Evolutionary conservation across 2,329 filamentous ascomycete species (phyloP).

Genomic region (Alternaria sp.): DNA sequence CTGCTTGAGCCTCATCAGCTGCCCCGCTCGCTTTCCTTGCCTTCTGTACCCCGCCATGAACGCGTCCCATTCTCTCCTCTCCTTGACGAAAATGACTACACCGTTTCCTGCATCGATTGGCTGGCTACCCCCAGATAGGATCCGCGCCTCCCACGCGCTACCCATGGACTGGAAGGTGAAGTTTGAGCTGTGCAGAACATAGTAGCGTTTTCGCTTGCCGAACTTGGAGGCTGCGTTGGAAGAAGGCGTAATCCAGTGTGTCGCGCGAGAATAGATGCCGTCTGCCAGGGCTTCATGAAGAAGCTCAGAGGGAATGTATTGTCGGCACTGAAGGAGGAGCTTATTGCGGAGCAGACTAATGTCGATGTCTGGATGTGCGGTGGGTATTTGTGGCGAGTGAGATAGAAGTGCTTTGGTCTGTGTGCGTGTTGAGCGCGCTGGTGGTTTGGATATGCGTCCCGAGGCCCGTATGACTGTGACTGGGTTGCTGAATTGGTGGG

Average conservation of each 20-base stretch:
- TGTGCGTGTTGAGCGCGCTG: conserved; percentile 31
- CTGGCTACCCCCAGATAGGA: conserved; percentile 28
- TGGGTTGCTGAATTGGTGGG: conserved; percentile 31
- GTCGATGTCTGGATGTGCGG: conserved; percentile 37
- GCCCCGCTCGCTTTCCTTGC: conserved; percentile 32
- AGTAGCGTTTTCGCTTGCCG: conserved; percentile 36
- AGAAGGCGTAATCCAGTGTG: conserved; percentile 35
- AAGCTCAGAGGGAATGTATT: conserved; percentile 26
- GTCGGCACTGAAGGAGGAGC: conserved; percentile 35
- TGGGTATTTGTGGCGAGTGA: conserved; percentile 34
- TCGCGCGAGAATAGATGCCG: conserved; percentile 35
- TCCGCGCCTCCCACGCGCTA: conserved; percentile 35
- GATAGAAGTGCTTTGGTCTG: conserved; percentile 29
- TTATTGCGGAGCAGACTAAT: conserved; percentile 39
- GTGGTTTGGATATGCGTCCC: conserved; percentile 29
- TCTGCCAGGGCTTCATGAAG: conserved; percentile 34
- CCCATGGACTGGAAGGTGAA: conserved; percentile 31
- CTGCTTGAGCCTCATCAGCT: conserved; percentile 31
- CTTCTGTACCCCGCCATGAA: conserved; percentile 36
- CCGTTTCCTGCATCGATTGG: conserved; percentile 39
- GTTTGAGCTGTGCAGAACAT: conserved; percentile 30
- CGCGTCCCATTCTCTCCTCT: conserved; percentile 33
- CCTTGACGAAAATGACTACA: conserved; percentile 36
- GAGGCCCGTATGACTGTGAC: conserved; percentile 30
- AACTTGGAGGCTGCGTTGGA: conserved; percentile 24